Evolutionary conservation across 2,329 filamentous ascomycete species (phyloP).

Genomic region (Penicillium crustosum): DNA sequence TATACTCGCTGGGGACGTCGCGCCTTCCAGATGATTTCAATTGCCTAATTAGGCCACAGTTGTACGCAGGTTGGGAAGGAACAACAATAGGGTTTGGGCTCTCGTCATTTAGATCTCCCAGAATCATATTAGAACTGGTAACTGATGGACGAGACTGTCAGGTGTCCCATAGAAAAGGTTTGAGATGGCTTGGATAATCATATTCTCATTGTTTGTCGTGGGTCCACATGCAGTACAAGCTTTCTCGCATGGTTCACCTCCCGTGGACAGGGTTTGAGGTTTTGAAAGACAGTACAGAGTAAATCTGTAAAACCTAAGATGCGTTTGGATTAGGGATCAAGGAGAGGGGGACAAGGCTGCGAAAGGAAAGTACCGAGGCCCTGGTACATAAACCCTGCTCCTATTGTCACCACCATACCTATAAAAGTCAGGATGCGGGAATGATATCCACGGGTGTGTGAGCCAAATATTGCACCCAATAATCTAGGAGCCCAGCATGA

Average conservation of each 20-base stretch:
- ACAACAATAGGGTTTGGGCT: slow-evolving; percentile 3
- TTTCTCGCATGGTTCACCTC: neutral
- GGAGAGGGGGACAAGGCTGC: neutral
- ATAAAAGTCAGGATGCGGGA: neutral
- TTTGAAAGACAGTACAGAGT: neutral
- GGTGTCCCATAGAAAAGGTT: slow-evolving; percentile 16
- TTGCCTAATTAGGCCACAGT: no score
- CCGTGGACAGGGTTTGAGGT: no score
- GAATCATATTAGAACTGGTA: slow-evolving; percentile 22
- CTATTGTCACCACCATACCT: neutral
- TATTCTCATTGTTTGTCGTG: slow-evolving; percentile 8
- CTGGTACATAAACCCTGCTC: neutral
- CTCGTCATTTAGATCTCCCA: slow-evolving; percentile 20
- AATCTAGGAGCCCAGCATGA: neutral
- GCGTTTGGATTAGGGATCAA: neutral
- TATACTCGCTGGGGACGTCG: no score
- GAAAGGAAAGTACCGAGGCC: neutral
- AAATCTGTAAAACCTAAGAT: neutral
- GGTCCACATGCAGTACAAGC: slow-evolving; percentile 13
- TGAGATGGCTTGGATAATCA: slow-evolving; percentile 17
- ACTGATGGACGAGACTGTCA: slow-evolving; percentile 18
- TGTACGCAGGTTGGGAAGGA: neutral
- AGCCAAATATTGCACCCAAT: neutral
- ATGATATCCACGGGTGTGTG: no score
- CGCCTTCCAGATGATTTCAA: no score